These are phyloP conservation scores for Ustilago cynodontis DNA, from an alignment of 1,284 basidiomycete species.

Conservation along the genomic window DNA sequence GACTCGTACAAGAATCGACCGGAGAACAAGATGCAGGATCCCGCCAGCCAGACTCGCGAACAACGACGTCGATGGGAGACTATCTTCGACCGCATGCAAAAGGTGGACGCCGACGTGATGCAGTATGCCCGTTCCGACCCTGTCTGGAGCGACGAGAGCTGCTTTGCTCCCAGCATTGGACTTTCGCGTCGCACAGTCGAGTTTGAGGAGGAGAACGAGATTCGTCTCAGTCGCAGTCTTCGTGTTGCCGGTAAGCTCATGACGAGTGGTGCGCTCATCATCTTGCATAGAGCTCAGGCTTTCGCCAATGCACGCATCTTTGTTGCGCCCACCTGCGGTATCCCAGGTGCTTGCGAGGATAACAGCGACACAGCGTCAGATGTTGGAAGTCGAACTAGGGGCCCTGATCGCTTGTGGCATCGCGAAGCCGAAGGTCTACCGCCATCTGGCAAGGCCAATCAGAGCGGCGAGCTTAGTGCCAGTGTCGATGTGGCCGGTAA, in stretches of 20 bases:
- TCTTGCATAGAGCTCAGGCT: slow-evolving; percentile 60
- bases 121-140: slow-evolving; percentile 56
- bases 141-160: slow-evolving; percentile 51
- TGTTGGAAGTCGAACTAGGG: slow-evolving; percentile 16
- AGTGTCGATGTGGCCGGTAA: slow-evolving; percentile 9
- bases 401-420: slow-evolving; percentile 45
- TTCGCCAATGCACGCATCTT: slow-evolving; percentile 63
- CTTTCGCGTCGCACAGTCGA: slow-evolving; percentile 35
- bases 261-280: slow-evolving; percentile 61
- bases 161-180: slow-evolving; percentile 42
- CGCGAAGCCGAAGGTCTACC: slow-evolving; percentile 34
- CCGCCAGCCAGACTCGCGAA: slow-evolving; percentile 31
- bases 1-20: slow-evolving; percentile 51
- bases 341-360: slow-evolving; percentile 55
- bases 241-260: slow-evolving; percentile 60
- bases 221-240: slow-evolving; percentile 48
- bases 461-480: slow-evolving; percentile 26
- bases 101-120: slow-evolving; percentile 59
- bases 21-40: slow-evolving; percentile 35
- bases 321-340: slow-evolving; percentile 58
- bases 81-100: slow-evolving; percentile 60
- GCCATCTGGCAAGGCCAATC: slow-evolving; percentile 29
- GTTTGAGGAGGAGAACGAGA: slow-evolving; percentile 55
- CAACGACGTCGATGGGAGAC: slow-evolving; percentile 39
- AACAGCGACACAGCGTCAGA: slow-evolving; percentile 46